Conservation (phyloP, 176 grass and related monocot genomes). For the Bothriochloa decipiens region DNA sequence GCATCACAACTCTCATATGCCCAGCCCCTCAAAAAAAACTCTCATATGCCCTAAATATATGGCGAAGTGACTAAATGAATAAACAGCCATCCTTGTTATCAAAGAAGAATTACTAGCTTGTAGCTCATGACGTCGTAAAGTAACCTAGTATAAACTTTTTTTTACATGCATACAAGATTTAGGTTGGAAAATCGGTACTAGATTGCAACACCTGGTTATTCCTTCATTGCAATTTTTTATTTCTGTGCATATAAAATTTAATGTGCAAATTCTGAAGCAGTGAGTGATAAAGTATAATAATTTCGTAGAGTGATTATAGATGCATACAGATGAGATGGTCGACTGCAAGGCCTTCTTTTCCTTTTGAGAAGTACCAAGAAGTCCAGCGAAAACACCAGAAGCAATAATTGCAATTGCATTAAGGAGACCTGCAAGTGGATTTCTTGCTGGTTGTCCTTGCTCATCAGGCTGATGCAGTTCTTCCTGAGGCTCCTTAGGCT, state of each 20-base stretch:
- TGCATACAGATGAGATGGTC: slow-evolving; percentile 71
- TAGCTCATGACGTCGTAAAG: background rate
- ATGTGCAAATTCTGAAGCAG: slow-evolving; percentile 7
- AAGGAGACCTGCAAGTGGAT: slow-evolving; percentile 64
- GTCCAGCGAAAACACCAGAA: slow-evolving; percentile 77
- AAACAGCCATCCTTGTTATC: background rate
- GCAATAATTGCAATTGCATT: slow-evolving; percentile 77
- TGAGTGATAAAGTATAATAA: slow-evolving; percentile 15
- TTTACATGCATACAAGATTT: slow-evolving; percentile 8
- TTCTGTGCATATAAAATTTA: background rate
- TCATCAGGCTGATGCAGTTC: slow-evolving; percentile 36
- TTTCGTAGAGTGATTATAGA: slow-evolving; percentile 44
- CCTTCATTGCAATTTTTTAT: background rate
- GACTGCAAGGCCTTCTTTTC: slow-evolving; percentile 72
- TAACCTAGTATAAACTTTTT: background rate
- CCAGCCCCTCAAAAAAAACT: too few species aligned
- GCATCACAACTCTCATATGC: background rate
- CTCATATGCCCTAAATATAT: background rate
- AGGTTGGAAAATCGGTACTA: background rate
- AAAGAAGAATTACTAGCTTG: background rate
- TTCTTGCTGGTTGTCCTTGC: slow-evolving; percentile 48
- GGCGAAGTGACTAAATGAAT: slow-evolving; percentile 19
- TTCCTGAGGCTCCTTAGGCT: slow-evolving; percentile 39
- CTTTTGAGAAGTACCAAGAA: slow-evolving; percentile 74
- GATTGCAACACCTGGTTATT: background rate